Evolutionary conservation across 306 rosid species (phyloP).

Genomic region (Sicyos baderoa): DNA sequence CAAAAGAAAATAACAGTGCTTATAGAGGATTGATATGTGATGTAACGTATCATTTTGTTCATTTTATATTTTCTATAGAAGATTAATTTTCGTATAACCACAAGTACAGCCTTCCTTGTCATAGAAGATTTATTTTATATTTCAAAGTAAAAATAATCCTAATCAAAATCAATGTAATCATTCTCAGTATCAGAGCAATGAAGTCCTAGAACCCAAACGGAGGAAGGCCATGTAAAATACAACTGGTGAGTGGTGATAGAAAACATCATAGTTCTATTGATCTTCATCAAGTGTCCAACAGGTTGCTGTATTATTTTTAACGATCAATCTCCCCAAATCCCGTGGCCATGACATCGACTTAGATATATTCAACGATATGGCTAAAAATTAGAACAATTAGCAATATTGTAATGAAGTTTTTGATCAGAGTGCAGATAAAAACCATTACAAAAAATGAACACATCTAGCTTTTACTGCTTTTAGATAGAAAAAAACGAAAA

Average conservation of each 20-base stretch:
- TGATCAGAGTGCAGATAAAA: background rate
- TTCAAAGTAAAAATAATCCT: background rate
- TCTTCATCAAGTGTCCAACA: background rate
- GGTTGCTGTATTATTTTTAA: slow-evolving; percentile 6
- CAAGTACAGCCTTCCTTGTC: background rate
- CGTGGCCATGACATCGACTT: background rate
- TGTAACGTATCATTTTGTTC: background rate
- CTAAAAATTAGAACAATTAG: background rate
- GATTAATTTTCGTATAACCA: background rate
- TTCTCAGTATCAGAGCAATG: background rate
- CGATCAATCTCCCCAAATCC: background rate
- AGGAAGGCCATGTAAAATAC: background rate
- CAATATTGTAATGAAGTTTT: background rate
- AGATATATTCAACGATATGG: background rate
- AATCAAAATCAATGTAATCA: background rate
- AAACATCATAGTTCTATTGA: background rate
- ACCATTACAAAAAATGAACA: background rate
- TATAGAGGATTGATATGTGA: background rate
- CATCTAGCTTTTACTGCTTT: background rate
- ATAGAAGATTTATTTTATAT: background rate
- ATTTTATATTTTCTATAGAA: background rate
- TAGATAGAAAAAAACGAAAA: slow-evolving; percentile 10
- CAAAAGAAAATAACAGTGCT: background rate
- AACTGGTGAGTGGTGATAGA: background rate
- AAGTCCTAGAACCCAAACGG: background rate